These are phyloP conservation scores for Fonsecaea nubica DNA, from an alignment of 2,329 filamentous ascomycete genomes.

Conservation along the genomic window DNA sequence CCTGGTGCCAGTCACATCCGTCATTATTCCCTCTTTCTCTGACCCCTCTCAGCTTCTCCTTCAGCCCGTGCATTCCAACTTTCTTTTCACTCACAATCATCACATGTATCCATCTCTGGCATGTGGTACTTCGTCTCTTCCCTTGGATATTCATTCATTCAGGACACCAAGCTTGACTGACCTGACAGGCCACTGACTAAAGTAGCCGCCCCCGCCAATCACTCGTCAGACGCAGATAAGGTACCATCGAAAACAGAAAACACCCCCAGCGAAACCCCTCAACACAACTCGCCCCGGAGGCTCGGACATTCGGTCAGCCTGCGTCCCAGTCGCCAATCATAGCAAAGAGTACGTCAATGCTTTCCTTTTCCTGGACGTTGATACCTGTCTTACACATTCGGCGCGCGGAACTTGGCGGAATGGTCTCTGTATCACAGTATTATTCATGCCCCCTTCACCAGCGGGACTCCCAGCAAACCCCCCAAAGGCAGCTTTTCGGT, in stretches of 20 bases:
- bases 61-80: slow-evolving; percentile 5
- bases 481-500: neutral
- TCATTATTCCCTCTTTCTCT: slow-evolving; percentile 1
- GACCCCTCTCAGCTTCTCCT: neutral
- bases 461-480: slow-evolving; percentile 1
- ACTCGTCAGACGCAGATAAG: slow-evolving; percentile 18
- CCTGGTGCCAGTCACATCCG: neutral
- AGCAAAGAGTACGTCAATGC: slow-evolving; percentile 18
- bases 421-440: slow-evolving; percentile 8
- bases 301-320: slow-evolving; percentile 19
- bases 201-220: slow-evolving; percentile 7
- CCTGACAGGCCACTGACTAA: slow-evolving; percentile 1
- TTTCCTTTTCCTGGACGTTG: neutral
- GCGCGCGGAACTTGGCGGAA: slow-evolving; percentile 33
- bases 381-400: slow-evolving; percentile 17
- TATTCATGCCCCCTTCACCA: slow-evolving; percentile 11
- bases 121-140: neutral
- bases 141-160: neutral
- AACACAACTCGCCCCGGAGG: neutral
- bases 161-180: slow-evolving; percentile 10
- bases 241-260: slow-evolving; percentile 8
- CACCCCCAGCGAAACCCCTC: neutral
- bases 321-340: slow-evolving; percentile 7
- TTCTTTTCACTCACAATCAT: slow-evolving; percentile 8
- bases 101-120: slow-evolving; percentile 5